These are phyloP conservation scores for Pleurotus pulmonarius DNA, from an alignment of 768 basidiomycete species.

Conservation along the genomic window DNA sequence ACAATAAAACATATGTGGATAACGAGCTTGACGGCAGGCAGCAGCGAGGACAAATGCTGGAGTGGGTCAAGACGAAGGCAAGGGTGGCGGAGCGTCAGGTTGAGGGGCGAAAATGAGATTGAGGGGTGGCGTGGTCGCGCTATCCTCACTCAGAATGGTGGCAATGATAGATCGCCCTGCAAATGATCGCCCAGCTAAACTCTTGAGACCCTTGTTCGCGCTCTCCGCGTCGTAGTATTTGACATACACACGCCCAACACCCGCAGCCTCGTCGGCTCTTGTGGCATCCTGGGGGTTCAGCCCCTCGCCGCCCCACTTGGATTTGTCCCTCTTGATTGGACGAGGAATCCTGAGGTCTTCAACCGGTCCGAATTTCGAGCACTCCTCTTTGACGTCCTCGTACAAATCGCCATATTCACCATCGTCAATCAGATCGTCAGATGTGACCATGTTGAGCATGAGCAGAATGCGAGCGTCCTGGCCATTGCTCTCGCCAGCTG, in stretches of 20 bases:
- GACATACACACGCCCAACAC: conserved; percentile 95
- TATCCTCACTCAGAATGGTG: conserved; percentile 78
- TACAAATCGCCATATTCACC: conserved; percentile 91
- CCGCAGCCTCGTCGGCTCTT: conserved; percentile 81
- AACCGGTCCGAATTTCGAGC: conserved; percentile 72
- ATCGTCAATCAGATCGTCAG: conserved; percentile 89
- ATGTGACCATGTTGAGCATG: conserved; percentile 97
- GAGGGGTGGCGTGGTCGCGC: conserved; percentile 80
- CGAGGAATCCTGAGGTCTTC: conserved; percentile 87
- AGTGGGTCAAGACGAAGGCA: conserved; percentile 42
- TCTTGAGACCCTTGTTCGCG: conserved; percentile 73
- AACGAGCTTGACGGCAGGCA: background rate
- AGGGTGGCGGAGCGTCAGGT: conserved; percentile 77
- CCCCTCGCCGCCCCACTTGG: conserved; percentile 71
- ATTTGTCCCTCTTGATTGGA: conserved; percentile 82
- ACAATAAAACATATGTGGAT: background rate
- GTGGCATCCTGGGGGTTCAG: conserved; percentile 62
- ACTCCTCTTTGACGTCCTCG: conserved; percentile 93
- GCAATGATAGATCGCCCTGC: conserved; percentile 86
- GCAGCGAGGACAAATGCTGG: background rate
- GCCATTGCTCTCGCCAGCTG: conserved; percentile 64
- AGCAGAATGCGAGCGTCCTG: conserved; percentile 81
- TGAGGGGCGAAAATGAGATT: conserved; percentile 81
- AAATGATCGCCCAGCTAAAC: conserved; percentile 86
- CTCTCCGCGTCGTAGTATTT: conserved; percentile 65